Base-by-base conservation (phyloP, 495 filamentous ascomycete species). In the Talaromyces adpressus region DNA sequence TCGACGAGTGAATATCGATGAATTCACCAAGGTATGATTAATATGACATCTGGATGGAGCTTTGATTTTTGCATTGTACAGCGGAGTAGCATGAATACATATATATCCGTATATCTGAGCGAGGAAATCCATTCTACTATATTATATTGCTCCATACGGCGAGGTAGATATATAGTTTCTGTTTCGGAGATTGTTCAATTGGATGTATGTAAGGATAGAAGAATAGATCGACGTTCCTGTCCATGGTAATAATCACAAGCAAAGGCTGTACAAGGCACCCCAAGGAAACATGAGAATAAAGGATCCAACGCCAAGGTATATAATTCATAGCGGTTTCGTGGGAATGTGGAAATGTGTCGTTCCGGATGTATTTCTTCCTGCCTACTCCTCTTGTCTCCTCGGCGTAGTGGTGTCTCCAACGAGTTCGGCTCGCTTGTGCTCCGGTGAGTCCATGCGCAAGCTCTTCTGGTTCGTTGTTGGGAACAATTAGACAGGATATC, bases 1-100 rank as follows among this genome's bases (percentile, higher is more conserved):
- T 68, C 80, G 88, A 62, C 83, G 93, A 58, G 87, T 97, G 25
- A 80, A 96, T 68, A 85, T 96, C 64, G 88, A 93, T 59, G 61
- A 74, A 60, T 82, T 62, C 11, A 34, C 49, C 22, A 39, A 60
- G 30, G 9, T 47, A 36, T 64, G 57, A 59, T 22, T 16, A 14
- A 57, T 57, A 25, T 41, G 25, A 25, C 7, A 18, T 25, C 7
- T 34, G 23, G 29, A 57, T 57, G 4, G 36, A 41, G 14, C 4
- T 4, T 41, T 4, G 12, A 16, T 41, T 41, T 41, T 41, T 59
- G 57, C 57, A 22, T 34, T 34, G 9, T 34, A 22, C 12, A 3
- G 52, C 23, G 20, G 23, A 18, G 27, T 56, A 18, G 45, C 18
- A 22, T 58, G 18, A 29, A 29, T 27, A 54, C n/a, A 54, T 54